Percentiles rank a stretch among this genome's conserved stretches.
These are phyloP conservation scores for Rosa multiflora DNA, from an alignment of 306 rosid species.

Conservation along the genomic window DNA sequence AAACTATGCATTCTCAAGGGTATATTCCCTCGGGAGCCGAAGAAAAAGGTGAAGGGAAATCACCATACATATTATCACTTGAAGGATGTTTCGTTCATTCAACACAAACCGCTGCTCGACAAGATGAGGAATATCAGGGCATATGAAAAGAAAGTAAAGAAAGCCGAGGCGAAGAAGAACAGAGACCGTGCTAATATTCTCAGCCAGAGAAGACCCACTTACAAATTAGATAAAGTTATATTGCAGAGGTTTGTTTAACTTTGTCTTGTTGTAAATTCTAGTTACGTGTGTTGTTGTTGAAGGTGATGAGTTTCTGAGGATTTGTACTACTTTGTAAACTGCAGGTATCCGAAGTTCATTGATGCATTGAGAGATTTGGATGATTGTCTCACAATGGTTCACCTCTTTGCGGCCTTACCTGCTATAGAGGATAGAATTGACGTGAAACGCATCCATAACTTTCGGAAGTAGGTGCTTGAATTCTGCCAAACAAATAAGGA, in stretches of 20 bases:
- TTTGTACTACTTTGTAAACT: slow-evolving; percentile 16
- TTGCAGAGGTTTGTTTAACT: too few species aligned
- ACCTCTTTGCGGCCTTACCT: slow-evolving; percentile 90
- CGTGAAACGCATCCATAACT: slow-evolving; percentile 58
- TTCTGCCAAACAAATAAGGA: neutral
- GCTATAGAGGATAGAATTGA: slow-evolving; percentile 69
- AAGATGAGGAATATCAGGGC: slow-evolving; percentile 62
- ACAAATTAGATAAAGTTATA: too few species aligned
- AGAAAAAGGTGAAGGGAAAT: slow-evolving; percentile 90
- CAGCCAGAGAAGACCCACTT: too few species aligned
- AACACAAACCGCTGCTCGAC: slow-evolving; percentile 83
- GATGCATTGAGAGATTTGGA: slow-evolving; percentile 93
- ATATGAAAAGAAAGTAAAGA: slow-evolving; percentile 72
- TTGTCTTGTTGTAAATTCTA: too few species aligned
- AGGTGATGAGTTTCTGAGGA: slow-evolving; percentile 1
- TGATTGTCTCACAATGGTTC: slow-evolving; percentile 88
- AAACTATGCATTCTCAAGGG: slow-evolving; percentile 89
- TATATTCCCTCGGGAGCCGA: slow-evolving; percentile 86
- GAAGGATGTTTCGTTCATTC: slow-evolving; percentile 83
- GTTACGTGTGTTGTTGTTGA: neutral
- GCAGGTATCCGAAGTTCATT: too few species aligned
- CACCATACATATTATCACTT: slow-evolving; percentile 91
- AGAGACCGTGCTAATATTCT: too few species aligned
- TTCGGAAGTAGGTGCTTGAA: slow-evolving; percentile 59
- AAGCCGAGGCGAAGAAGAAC: too few species aligned